Evolutionary conservation across 169 alveolate genomes (phyloP), one percentile per base, ranked within the genome.

Genomic region (Cryptosporidium sp.): DNA sequence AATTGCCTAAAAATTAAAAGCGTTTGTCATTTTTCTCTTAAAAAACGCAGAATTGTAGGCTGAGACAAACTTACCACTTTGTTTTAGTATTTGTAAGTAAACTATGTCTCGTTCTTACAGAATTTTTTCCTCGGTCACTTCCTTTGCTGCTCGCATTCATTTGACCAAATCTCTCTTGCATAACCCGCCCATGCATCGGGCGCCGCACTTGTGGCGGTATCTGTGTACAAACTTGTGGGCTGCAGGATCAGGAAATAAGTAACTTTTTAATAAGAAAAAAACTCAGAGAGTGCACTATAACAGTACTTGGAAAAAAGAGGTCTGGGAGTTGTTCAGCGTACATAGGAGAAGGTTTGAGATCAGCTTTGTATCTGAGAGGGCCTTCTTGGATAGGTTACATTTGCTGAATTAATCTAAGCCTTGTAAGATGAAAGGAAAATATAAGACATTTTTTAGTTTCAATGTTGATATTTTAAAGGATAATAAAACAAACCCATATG

Each of bases 241-340:
- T 73, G 35, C 60, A 73, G 56, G 86, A 73, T 73, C 86, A 73
- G 70, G 68, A 73, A 73, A 73, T 73, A 73, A 73, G 86, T 73
- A 73, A 73, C 86, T 73, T 56, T 52, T 70, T 4, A 26, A 69
- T 21, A 29, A 42, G 26, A 65, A 69, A 69, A 69, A 23, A 44
- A 21, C 35, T 37, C 21, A 31, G n/a, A 37, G 21, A 39, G 18
- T 9, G n/a, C 48, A 42, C 16, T 39, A 14, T 8, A 26, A 56
- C 8, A 56, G 29, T 56, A 21, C 23, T 56, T 26, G 14, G 26
- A 1, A 5, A 23, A n/a, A 56, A 56, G 35, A 37, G 35, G 67
- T 6, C 12, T 23, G 39, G 35, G 18, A 56, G 26, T 2, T 10
- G 18, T 26, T 56, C 8, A n/a, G 29, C 3, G 37, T 21, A 12